A percentile compares a stretch with the other conserved stretches of the same genome.
These are phyloP conservation scores for Cercospora berteroae DNA, from an alignment of 2,329 filamentous ascomycete species.

Conservation along the genomic window DNA sequence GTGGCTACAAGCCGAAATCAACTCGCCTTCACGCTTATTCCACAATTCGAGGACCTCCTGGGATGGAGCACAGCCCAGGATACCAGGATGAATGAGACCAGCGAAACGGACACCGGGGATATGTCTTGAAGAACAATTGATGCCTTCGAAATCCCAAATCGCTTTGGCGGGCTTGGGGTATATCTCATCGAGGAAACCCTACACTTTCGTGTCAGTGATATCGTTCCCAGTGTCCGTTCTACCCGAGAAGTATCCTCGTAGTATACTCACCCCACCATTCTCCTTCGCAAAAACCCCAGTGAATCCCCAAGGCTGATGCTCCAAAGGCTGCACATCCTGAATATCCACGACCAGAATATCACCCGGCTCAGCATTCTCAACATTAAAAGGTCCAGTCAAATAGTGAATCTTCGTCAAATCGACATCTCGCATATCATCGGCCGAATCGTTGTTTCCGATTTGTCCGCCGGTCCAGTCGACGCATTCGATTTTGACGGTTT, in stretches of 20 bases:
- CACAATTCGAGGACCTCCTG: slow-evolving; percentile 73
- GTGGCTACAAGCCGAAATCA: slow-evolving; percentile 67
- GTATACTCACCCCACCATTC: slow-evolving; percentile 63
- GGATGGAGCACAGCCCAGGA: slow-evolving; percentile 84
- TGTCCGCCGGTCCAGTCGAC: slow-evolving; percentile 75
- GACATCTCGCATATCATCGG: slow-evolving; percentile 82
- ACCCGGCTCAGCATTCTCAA: slow-evolving; percentile 79
- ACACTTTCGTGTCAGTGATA: not conserved
- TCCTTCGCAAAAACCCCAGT: slow-evolving; percentile 75
- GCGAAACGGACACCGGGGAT: slow-evolving; percentile 85
- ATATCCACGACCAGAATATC: slow-evolving; percentile 86
- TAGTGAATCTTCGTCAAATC: slow-evolving; percentile 85
- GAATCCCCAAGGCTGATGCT: slow-evolving; percentile 86
- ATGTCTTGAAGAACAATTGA: slow-evolving; percentile 80
- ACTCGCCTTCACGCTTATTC: slow-evolving; percentile 78
- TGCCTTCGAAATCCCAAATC: slow-evolving; percentile 75
- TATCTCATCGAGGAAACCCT: slow-evolving; percentile 75
- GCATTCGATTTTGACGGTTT: slow-evolving; percentile 92
- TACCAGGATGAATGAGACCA: slow-evolving; percentile 83
- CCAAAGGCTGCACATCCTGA: slow-evolving; percentile 85
- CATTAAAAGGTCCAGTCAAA: slow-evolving; percentile 82
- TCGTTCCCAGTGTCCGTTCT: too few species aligned
- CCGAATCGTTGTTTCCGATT: slow-evolving; percentile 82
- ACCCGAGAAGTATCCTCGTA: too few species aligned
- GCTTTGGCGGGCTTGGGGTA: slow-evolving; percentile 78